phyloP scores from a whole-genome alignment of 2,329 filamentous ascomycete genomes.

The Fusarium dlaminii region DNA sequence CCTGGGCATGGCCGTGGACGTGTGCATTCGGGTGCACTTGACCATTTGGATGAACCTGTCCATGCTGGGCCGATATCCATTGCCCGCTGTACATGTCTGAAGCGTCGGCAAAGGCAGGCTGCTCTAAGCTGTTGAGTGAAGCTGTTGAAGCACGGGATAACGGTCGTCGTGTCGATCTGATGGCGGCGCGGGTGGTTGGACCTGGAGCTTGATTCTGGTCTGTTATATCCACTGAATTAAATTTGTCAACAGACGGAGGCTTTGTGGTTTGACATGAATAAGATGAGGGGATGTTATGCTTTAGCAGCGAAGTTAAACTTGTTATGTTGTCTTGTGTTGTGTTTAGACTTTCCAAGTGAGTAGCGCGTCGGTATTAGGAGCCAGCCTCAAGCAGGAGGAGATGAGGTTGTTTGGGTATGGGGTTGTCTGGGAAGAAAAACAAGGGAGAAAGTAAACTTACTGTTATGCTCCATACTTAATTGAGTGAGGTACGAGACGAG shows the following conservation, averaged over 20 bases:
- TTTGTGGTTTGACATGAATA: conserved; percentile 9
- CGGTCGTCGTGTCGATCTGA: conserved; percentile 60
- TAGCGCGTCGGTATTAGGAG: background rate
- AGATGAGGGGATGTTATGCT: background rate
- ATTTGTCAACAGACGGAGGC: conserved; percentile 30
- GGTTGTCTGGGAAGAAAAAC: conserved; percentile 20
- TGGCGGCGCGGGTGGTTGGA: conserved; percentile 44
- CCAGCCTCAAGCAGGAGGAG: background rate
- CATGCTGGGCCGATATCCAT: conserved; percentile 53
- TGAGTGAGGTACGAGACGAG: conserved; percentile 26
- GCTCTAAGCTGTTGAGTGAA: conserved; percentile 66
- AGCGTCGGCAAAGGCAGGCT: conserved; percentile 54
- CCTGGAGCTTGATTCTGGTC: conserved; percentile 41
- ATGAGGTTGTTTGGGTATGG: conserved; percentile 15
- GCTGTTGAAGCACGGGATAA: conserved; percentile 66
- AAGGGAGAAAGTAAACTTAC: conserved; percentile 45
- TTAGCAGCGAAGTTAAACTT: background rate
- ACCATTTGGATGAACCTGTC: conserved; percentile 28
- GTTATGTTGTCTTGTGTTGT: conserved; percentile 2
- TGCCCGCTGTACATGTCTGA: conserved; percentile 58
- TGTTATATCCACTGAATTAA: conserved; percentile 40
- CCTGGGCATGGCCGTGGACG: conserved; percentile 47
- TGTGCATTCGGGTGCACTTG: conserved; percentile 25
- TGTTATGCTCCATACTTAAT: conserved; percentile 49
- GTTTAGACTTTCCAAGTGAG: background rate